Evolutionary conservation across 2,329 filamentous ascomycete genomes (phyloP).

Genomic region (Sporothrix brunneoviolacea): DNA sequence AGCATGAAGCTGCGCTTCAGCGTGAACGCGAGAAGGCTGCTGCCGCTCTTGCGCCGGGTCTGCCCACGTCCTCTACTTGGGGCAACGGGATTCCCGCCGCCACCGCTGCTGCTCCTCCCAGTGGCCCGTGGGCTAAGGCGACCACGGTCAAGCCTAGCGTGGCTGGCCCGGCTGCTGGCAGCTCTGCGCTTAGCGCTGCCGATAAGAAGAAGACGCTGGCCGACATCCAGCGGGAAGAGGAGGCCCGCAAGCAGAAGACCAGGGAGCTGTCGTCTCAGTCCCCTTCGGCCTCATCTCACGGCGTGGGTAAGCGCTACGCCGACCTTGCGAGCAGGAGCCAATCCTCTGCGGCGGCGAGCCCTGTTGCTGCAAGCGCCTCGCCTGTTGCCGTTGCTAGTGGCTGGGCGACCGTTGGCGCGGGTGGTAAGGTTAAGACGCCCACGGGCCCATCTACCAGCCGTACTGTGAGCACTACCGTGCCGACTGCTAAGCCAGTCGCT

Average conservation of each 20-base stretch:
- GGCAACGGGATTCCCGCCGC: conserved; percentile 68
- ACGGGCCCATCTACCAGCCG: conserved; percentile 48
- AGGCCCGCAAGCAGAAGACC: conserved; percentile 75
- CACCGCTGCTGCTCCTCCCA: conserved; percentile 49
- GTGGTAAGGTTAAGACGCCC: conserved; percentile 81
- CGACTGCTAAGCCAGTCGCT: conserved; percentile 34
- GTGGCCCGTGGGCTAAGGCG: conserved; percentile 65
- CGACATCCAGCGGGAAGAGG: conserved; percentile 95
- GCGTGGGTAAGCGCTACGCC: conserved; percentile 78
- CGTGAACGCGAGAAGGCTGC: conserved; percentile 53
- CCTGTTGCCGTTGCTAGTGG: conserved; percentile 46
- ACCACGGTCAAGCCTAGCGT: conserved; percentile 36
- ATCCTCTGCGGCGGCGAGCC: conserved; percentile 34
- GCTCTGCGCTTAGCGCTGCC: conserved; percentile 27
- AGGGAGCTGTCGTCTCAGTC: conserved; percentile 39
- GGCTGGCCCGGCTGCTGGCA: conserved; percentile 21
- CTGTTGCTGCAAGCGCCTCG: conserved; percentile 28
- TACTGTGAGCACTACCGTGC: conserved; percentile 34
- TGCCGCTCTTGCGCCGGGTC: conserved; percentile 60
- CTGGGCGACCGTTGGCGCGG: conserved; percentile 93
- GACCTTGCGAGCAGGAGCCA: conserved; percentile 77
- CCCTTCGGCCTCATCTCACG: conserved; percentile 25
- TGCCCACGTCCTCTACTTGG: conserved; percentile 88
- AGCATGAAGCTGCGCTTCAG: conserved; percentile 64
- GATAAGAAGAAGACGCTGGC: conserved; percentile 78